Base-by-base conservation (phyloP, 495 filamentous ascomycete species). In the Mycothermus thermophilus region DNA sequence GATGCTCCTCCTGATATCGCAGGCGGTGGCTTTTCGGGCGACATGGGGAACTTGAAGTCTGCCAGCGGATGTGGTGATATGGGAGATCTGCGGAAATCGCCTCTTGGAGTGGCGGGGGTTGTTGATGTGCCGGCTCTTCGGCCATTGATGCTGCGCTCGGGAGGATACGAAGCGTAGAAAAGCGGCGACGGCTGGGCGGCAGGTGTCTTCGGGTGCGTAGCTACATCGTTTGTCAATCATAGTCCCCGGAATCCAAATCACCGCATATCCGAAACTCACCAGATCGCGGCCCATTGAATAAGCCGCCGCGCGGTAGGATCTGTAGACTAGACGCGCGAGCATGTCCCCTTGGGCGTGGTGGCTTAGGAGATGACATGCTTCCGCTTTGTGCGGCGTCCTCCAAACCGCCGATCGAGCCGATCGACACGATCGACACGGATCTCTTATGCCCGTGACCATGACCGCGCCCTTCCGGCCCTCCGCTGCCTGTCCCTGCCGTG, bases 351-450 rank as follows among this genome's bases (percentile, higher is more conserved):
- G 74, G 66, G 31, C 71, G 62, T 35, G 63, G 64, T n/a, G 69
- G 51, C 39, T 49, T 54, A 17, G 23, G 23, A 26, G 52, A 38
- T 3, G 31, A 20, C 9, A 23, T n/a, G n/a, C 33, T 8, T 32
- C 24, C 5, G 19, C 17, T n/a, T 36, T 37, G 25, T 28, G 32
- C 32, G 13, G 17, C 32, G 30, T 40, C 36, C 5, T 28, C 32
- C 27, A 43, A 67, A 38, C 44, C 54, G 44, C 50, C 63, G 34
- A 79, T 72, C 35, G 72, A 77, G 11, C 83, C 83, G 43, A 96
- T 71, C 4, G 90, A 96, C 14, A 95, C 74, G 42, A 97, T 96
- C n/a, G 90, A 95, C 20, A 97, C 71, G 1, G 88, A 94, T 51
- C 88, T 60, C 40, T 68, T 70, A 40, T 77, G 74, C 23, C 52